phyloP scores from a whole-genome alignment of 495 filamentous ascomycete genomes.

The Neurospora sublineolata region DNA sequence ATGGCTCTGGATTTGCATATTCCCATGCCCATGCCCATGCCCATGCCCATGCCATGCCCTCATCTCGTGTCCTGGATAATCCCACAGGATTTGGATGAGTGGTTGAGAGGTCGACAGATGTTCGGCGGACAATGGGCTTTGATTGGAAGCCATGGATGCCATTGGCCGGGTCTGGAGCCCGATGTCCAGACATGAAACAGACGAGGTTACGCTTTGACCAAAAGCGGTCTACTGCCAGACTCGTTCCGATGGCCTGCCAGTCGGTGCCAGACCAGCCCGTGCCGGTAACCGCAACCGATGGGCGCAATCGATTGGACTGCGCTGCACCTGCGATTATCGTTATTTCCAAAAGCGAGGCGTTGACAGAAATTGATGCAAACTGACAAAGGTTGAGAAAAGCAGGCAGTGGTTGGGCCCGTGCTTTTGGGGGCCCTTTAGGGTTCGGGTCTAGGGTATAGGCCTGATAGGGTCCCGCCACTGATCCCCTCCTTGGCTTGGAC shows the following conservation, averaged over 20 bases:
- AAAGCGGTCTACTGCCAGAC: constrained; percentile 9
- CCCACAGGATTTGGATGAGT: constrained; percentile 18
- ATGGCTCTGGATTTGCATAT: neutral
- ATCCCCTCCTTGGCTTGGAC: neutral
- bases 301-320: neutral
- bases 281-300: neutral
- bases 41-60: neutral
- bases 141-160: constrained; percentile 3
- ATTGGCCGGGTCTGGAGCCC: constrained; percentile 21
- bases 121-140: constrained; percentile 1
- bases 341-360: neutral
- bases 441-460: neutral
- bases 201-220: constrained; percentile 18
- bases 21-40: neutral
- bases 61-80: constrained; percentile 13
- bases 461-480: neutral
- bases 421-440: neutral
- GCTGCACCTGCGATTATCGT: neutral
- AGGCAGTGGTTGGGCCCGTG: neutral
- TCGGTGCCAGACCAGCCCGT: constrained; percentile 1
- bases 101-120: constrained; percentile 13
- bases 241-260: neutral
- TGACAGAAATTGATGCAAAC: neutral
- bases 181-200: constrained; percentile 30
- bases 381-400: neutral